Evolutionary conservation across 139 green algal genomes (phyloP).

Genomic region (Eudorina sp.): DNA sequence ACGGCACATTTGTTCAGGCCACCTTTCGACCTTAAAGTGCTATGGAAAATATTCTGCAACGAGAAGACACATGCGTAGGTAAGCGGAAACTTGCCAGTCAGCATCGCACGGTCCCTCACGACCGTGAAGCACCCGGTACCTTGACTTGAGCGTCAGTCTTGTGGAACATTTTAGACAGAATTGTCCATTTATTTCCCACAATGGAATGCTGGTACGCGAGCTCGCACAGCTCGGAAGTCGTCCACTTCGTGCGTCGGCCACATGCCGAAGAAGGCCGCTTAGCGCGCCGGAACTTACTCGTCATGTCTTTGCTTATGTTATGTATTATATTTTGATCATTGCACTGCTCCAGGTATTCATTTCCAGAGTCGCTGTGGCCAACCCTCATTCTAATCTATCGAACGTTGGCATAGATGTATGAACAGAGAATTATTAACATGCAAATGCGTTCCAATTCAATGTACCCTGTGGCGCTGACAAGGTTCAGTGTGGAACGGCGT

Average conservation of each 20-base stretch:
- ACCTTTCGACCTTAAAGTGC: neutral
- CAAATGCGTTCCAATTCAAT: too few species aligned
- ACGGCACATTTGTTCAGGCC: neutral
- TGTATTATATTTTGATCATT: too few species aligned
- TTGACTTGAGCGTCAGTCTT: neutral
- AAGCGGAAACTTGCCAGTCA: neutral
- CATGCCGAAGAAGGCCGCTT: too few species aligned
- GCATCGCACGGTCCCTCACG: neutral
- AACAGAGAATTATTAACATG: too few species aligned
- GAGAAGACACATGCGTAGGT: neutral
- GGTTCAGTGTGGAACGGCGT: too few species aligned
- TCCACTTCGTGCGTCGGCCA: neutral
- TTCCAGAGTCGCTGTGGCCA: too few species aligned
- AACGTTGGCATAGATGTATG: too few species aligned
- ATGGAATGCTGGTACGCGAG: neutral
- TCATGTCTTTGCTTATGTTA: too few species aligned
- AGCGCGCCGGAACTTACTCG: too few species aligned
- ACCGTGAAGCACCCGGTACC: neutral
- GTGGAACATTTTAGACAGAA: neutral
- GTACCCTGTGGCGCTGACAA: too few species aligned
- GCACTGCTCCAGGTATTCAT: too few species aligned
- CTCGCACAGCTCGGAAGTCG: neutral
- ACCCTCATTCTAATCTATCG: too few species aligned
- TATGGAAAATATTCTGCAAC: neutral
- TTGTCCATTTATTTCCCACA: neutral